Percentiles rank a stretch among this genome's conserved stretches.
Conservation (phyloP, 306 rosid genomes). For the Acacia confusa region DNA sequence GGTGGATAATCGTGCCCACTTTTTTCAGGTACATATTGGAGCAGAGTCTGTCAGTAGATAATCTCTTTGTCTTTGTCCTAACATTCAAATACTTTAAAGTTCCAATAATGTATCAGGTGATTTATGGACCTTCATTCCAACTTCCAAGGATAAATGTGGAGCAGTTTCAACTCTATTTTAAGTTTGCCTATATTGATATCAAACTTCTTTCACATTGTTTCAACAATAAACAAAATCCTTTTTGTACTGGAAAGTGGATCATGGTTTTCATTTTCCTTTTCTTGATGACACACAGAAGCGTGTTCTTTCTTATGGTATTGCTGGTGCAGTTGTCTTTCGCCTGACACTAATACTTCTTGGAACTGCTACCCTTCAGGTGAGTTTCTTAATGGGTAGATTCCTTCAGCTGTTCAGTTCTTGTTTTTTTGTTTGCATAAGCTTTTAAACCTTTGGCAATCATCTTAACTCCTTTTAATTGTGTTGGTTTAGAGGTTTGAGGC, state of each 20-base stretch:
- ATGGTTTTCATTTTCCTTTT: conserved; percentile 26
- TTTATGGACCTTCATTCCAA: conserved; percentile 20
- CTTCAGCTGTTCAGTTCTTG: conserved; percentile 6
- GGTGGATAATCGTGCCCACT: conserved; percentile 20
- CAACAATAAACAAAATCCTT: neutral
- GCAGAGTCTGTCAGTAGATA: conserved; percentile 97
- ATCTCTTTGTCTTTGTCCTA: conserved; percentile 88
- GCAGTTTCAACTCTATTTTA: conserved; percentile 24
- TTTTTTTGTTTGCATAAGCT: neutral
- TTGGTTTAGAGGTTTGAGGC: conserved; percentile 76
- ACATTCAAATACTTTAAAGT: conserved; percentile 91
- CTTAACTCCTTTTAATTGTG: conserved; percentile 32
- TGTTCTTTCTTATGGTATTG: conserved; percentile 93
- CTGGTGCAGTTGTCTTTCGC: conserved; percentile 84
- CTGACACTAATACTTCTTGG: conserved; percentile 79
- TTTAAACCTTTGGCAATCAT: conserved; percentile 24
- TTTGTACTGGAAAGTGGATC: conserved; percentile 12
- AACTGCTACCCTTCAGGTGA: conserved; percentile 80
- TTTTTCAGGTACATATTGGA: conserved; percentile 77
- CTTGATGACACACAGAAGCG: conserved; percentile 57
- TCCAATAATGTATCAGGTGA: conserved; percentile 80
- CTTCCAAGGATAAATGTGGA: conserved; percentile 6
- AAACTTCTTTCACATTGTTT: neutral
- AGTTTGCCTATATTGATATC: conserved; percentile 23
- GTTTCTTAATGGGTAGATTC: conserved; percentile 21